These are phyloP conservation scores for Vitis labrusca DNA, from an alignment of 164 flowering plant species.

Conservation along the genomic window DNA sequence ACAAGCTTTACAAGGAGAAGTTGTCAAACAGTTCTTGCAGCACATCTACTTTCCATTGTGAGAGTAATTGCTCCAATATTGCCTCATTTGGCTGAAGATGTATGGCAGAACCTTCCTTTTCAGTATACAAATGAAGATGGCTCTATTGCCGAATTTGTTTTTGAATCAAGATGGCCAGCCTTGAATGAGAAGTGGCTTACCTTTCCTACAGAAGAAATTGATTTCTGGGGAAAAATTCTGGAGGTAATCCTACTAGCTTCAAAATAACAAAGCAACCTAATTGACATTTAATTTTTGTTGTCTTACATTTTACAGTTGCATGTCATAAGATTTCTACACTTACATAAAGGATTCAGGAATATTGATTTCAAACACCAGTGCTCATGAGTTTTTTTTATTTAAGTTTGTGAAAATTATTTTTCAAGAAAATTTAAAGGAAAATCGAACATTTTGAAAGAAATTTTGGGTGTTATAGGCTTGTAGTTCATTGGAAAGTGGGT, in stretches of 20 bases:
- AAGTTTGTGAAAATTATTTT: too few species aligned
- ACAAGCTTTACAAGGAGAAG: conserved; percentile 80
- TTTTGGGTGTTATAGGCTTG: too few species aligned
- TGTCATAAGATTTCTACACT: too few species aligned
- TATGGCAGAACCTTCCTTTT: conserved; percentile 93
- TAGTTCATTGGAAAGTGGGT: too few species aligned
- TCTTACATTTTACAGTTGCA: too few species aligned
- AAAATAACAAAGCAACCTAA: not conserved
- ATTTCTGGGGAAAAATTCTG: conserved; percentile 75
- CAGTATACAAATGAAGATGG: conserved; percentile 55
- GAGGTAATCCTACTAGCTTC: conserved; percentile 52
- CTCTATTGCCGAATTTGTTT: conserved; percentile 67
- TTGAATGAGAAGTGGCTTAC: conserved; percentile 61
- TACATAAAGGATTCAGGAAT: too few species aligned
- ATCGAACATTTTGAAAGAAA: too few species aligned
- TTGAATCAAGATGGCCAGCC: conserved; percentile 87
- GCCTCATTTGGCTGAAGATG: conserved; percentile 97
- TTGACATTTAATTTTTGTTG: too few species aligned
- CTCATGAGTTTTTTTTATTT: too few species aligned
- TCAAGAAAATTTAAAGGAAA: too few species aligned
- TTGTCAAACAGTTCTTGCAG: conserved; percentile 93
- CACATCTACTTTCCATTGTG: conserved; percentile 74
- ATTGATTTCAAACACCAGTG: too few species aligned
- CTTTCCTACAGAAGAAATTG: conserved; percentile 59
- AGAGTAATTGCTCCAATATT: conserved; percentile 84